phyloP scores from a whole-genome alignment of 768 basidiomycete species.

The Naematelia encephala region DNA sequence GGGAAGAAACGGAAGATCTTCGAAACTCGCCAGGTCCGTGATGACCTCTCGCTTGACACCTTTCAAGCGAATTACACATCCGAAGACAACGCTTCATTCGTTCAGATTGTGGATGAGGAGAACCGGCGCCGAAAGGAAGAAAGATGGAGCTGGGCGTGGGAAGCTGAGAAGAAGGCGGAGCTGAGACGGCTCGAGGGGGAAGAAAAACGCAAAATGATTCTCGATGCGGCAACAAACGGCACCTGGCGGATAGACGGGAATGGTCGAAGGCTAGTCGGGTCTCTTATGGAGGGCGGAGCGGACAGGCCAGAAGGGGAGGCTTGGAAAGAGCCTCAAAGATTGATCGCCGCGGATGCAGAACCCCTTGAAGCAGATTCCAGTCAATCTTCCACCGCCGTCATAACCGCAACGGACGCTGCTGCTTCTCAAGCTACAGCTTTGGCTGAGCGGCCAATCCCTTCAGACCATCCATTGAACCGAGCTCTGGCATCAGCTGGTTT shows the following conservation, averaged over 20 bases:
- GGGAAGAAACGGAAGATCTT: slow-evolving; percentile 4
- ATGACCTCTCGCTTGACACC: slow-evolving; percentile 64
- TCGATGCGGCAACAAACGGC: slow-evolving; percentile 41
- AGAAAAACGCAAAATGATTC: slow-evolving; percentile 36
- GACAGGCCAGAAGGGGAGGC: slow-evolving; percentile 63
- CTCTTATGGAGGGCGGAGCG: slow-evolving; percentile 60
- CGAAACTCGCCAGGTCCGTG: slow-evolving; percentile 51
- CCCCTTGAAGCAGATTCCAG: background rate
- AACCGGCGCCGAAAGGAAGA: slow-evolving; percentile 70
- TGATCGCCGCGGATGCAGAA: slow-evolving; percentile 14
- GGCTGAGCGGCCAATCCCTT: slow-evolving; percentile 31
- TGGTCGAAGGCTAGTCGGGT: slow-evolving; percentile 42
- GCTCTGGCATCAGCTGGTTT: slow-evolving; percentile 47
- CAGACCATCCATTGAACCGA: slow-evolving; percentile 40
- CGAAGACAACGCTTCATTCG: slow-evolving; percentile 96
- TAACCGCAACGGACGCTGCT: background rate
- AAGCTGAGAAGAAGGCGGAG: slow-evolving; percentile 79
- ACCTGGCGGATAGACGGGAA: slow-evolving; percentile 41
- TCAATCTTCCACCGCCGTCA: background rate
- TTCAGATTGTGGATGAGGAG: slow-evolving; percentile 87
- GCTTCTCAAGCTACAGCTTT: slow-evolving; percentile 6
- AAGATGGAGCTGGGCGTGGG: slow-evolving; percentile 89
- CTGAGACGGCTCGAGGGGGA: slow-evolving; percentile 42
- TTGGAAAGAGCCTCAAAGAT: slow-evolving; percentile 39
- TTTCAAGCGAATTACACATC: slow-evolving; percentile 93